phyloP scores from a whole-genome alignment of 1,284 basidiomycete species.

The Hemileia vastatrix region DNA sequence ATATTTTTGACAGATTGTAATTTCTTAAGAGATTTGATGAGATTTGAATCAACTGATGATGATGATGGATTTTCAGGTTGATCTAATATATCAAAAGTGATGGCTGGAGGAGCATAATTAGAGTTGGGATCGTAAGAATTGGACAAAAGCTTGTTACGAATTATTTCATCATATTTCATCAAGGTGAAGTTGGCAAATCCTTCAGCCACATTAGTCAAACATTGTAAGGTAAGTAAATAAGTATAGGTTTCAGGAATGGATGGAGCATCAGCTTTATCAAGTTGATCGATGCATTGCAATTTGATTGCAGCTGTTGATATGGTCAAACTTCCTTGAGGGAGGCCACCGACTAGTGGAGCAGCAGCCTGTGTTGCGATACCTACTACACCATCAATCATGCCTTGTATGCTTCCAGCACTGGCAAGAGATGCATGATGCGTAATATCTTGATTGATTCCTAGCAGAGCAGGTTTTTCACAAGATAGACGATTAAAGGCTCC shows the following conservation, averaged over 20 bases:
- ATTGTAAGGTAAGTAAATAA: conserved; percentile 81
- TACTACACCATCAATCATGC: conserved; percentile 69
- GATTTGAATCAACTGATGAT: conserved; percentile 22
- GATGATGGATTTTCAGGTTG: conserved; percentile 8
- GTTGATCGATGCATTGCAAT: conserved; percentile 70
- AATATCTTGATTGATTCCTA: conserved; percentile 55
- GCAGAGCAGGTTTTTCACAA: conserved; percentile 71
- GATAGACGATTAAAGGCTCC: conserved; percentile 70
- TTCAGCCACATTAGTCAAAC: conserved; percentile 74
- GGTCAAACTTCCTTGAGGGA: conserved; percentile 56
- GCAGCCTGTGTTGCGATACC: conserved; percentile 71
- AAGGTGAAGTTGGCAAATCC: conserved; percentile 67
- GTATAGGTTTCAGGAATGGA: conserved; percentile 82
- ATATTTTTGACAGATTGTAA: conserved; percentile 61
- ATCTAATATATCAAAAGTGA: conserved; percentile 53
- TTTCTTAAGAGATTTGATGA: conserved; percentile 53
- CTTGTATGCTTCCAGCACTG: conserved; percentile 45
- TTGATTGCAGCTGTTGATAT: conserved; percentile 23
- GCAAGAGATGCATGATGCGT: conserved; percentile 6
- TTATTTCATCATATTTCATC: conserved; percentile 54
- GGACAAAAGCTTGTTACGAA: not conserved
- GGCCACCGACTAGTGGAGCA: conserved; percentile 59
- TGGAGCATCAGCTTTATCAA: conserved; percentile 91
- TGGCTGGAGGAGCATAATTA: conserved; percentile 60
- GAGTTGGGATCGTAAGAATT: conserved; percentile 55